These are phyloP conservation scores for Kokia cookei DNA, from an alignment of 441 rosid species.

Conservation along the genomic window DNA sequence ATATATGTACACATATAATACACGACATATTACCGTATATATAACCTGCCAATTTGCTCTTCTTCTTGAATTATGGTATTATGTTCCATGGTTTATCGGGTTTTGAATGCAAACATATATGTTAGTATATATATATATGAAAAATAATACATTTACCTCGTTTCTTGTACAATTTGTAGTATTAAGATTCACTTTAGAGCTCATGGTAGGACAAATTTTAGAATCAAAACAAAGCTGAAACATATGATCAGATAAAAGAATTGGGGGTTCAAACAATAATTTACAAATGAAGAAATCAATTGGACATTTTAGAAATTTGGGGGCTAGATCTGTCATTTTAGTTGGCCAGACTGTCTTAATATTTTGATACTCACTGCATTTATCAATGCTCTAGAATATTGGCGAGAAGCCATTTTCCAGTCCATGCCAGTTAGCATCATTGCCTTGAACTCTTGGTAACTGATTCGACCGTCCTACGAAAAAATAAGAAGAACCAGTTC, in stretches of 20 bases:
- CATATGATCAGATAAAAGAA: neutral
- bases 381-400: slow-evolving; percentile 82
- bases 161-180: neutral
- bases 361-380: slow-evolving; percentile 76
- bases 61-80: neutral
- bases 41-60: neutral
- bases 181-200: neutral
- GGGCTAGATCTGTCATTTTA: neutral
- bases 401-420: slow-evolving; percentile 96
- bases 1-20: neutral
- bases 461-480: slow-evolving; percentile 70
- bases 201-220: neutral
- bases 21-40: neutral
- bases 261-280: neutral
- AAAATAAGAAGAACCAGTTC: no score
- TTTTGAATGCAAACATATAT: neutral
- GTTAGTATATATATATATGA: neutral
- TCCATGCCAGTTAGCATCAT: slow-evolving; percentile 87
- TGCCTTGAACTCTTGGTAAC: slow-evolving; percentile 70
- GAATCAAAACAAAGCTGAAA: neutral
- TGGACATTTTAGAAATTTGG: neutral
- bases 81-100: neutral
- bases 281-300: neutral
- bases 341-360: slow-evolving; percentile 34
- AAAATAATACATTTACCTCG: neutral